Percentiles rank a stretch among this genome's conserved stretches.
These are phyloP conservation scores for Monilinia vaccinii-corymbosi DNA, from an alignment of 2,329 filamentous ascomycete species.

Conservation along the genomic window DNA sequence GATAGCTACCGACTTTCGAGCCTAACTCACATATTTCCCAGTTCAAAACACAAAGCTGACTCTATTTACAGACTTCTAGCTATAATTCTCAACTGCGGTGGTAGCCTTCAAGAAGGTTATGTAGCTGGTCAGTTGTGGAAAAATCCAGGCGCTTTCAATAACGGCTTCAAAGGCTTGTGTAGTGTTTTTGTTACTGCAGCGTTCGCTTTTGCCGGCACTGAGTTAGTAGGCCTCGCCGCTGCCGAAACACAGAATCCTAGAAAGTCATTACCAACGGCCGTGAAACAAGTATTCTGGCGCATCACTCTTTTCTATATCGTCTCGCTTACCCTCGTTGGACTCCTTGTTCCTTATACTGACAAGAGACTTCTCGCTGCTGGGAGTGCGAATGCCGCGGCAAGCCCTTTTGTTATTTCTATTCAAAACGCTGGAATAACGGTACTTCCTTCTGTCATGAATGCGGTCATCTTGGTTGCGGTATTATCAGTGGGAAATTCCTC, in stretches of 20 bases:
- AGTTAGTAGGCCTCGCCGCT: constrained; percentile 67
- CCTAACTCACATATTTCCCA: background rate
- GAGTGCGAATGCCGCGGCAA: constrained; percentile 61
- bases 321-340: constrained; percentile 68
- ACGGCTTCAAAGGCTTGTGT: constrained; percentile 77
- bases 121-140: constrained; percentile 74
- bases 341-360: constrained; percentile 70
- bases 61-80: constrained; percentile 57
- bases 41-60: background rate
- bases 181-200: constrained; percentile 69
- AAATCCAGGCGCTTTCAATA: constrained; percentile 73
- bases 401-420: constrained; percentile 91
- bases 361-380: constrained; percentile 48
- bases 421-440: constrained; percentile 71
- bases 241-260: constrained; percentile 72
- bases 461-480: constrained; percentile 85
- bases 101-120: constrained; percentile 63
- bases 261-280: constrained; percentile 73
- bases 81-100: constrained; percentile 77
- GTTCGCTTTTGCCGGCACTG: constrained; percentile 68
- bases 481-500: constrained; percentile 87
- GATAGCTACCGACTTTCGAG: constrained; percentile 11
- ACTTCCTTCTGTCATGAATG: constrained; percentile 84
- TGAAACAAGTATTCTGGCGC: constrained; percentile 94
- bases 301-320: constrained; percentile 87